Evolutionary conservation across 768 basidiomycete species (phyloP).

Genomic region (Cystoderma amianthinum): DNA sequence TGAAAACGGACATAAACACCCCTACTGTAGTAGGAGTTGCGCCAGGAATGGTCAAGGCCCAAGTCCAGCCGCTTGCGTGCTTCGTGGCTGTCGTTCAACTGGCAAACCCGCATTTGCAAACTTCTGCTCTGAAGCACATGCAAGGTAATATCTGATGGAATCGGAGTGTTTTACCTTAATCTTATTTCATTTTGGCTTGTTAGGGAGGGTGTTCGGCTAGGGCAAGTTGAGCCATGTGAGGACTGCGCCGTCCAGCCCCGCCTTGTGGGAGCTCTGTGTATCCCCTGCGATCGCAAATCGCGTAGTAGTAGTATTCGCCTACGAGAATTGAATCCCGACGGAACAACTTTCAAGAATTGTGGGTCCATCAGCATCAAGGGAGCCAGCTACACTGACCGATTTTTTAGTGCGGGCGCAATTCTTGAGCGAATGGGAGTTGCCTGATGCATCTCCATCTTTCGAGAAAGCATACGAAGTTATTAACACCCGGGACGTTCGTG

Average conservation of each 20-base stretch:
- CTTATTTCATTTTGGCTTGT: background rate
- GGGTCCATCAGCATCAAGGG: constrained; percentile 12
- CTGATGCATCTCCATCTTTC: constrained; percentile 28
- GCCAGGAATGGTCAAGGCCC: constrained; percentile 38
- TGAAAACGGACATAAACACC: constrained; percentile 52
- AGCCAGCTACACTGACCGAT: constrained; percentile 9
- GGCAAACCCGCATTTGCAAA: constrained; percentile 41
- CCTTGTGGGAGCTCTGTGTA: constrained; percentile 37
- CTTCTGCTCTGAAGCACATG: constrained; percentile 57
- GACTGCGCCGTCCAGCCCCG: constrained; percentile 42
- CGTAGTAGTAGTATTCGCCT: constrained; percentile 34
- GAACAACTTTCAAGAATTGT: constrained; percentile 48
- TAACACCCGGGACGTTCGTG: constrained; percentile 31
- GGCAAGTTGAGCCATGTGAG: constrained; percentile 42
- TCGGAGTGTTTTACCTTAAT: background rate
- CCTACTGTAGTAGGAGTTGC: constrained; percentile 57
- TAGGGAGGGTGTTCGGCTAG: constrained; percentile 46
- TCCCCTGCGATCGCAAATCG: constrained; percentile 40
- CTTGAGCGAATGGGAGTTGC: constrained; percentile 46
- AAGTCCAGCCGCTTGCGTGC: constrained; percentile 32
- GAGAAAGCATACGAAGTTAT: constrained; percentile 53
- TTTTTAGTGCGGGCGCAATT: constrained; percentile 40
- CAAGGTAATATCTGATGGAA: constrained; percentile 30
- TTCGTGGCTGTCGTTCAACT: constrained; percentile 45
- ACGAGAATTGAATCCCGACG: constrained; percentile 38